These are phyloP conservation scores for Geotrichum bryndzae DNA, from an alignment of 1,139 yeast genomes.

Conservation along the genomic window DNA sequence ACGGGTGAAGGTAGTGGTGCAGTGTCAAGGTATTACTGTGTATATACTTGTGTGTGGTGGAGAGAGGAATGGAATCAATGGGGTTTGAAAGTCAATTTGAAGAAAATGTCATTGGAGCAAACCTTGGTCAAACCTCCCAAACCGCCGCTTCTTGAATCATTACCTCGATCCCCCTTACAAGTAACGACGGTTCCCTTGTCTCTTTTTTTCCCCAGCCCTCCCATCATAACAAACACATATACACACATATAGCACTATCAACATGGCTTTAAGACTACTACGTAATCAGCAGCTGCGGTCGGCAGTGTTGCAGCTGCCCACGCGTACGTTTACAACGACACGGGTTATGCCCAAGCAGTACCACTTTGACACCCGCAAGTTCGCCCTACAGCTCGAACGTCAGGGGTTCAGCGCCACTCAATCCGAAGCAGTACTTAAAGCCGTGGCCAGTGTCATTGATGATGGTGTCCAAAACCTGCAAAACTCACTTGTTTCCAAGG, in stretches of 20 bases:
- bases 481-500: conserved; percentile 72
- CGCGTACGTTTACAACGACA: background rate
- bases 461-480: conserved; percentile 77
- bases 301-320: background rate
- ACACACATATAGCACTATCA: background rate
- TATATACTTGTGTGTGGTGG: background rate
- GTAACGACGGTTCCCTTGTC: background rate
- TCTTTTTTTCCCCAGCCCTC: background rate
- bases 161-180: background rate
- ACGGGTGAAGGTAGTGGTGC: background rate
- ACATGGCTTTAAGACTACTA: background rate
- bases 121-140: background rate
- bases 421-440: conserved; percentile 71
- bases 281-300: background rate
- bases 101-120: conserved; percentile 1
- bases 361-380: conserved; percentile 71
- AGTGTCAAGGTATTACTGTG: background rate
- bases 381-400: conserved; percentile 59
- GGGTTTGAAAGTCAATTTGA: background rate
- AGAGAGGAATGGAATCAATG: background rate
- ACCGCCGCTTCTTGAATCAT: background rate
- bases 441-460: conserved; percentile 70
- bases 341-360: conserved; percentile 23
- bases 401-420: conserved; percentile 73
- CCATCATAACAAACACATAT: background rate